A percentile compares a stretch with the other conserved stretches of the same genome.
These are phyloP conservation scores for Suzukiozyma palmioleophila DNA, from an alignment of 1,139 yeast genomes.

Conservation along the genomic window DNA sequence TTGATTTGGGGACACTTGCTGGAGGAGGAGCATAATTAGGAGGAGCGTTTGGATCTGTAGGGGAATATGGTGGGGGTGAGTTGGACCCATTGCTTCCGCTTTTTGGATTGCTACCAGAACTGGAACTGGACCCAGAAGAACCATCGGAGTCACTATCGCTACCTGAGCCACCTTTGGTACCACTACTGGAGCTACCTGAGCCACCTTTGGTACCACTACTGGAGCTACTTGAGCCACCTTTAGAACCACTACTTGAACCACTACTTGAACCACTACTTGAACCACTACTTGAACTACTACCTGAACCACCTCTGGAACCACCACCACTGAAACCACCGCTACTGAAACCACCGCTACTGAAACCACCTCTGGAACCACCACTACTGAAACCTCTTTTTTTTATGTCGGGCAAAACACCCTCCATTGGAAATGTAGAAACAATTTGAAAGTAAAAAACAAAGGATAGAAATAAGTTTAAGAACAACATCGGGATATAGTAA, in stretches of 20 bases:
- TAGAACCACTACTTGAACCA: background rate
- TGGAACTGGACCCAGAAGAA: background rate
- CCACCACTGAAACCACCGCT: background rate
- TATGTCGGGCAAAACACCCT: background rate
- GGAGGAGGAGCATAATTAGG: background rate
- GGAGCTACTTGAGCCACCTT: background rate
- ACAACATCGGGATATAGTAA: background rate
- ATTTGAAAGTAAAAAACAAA: background rate
- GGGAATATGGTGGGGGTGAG: background rate
- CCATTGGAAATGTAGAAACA: background rate
- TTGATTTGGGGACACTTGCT: background rate
- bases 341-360: background rate
- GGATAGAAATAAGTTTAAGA: background rate
- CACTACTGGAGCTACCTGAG: background rate
- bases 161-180: background rate
- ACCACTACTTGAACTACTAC: background rate
- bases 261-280: background rate
- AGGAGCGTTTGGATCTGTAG: background rate
- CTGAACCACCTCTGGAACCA: background rate
- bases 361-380: conserved; percentile 9
- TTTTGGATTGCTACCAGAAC: no score
- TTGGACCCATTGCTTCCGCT: background rate
- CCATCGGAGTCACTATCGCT: background rate
- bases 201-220: background rate
- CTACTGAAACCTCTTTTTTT: conserved; percentile 4